Evolutionary conservation across 495 filamentous ascomycete genomes (phyloP), one percentile per base, ranked within the genome.

Genomic region (Penicillium manginii): DNA sequence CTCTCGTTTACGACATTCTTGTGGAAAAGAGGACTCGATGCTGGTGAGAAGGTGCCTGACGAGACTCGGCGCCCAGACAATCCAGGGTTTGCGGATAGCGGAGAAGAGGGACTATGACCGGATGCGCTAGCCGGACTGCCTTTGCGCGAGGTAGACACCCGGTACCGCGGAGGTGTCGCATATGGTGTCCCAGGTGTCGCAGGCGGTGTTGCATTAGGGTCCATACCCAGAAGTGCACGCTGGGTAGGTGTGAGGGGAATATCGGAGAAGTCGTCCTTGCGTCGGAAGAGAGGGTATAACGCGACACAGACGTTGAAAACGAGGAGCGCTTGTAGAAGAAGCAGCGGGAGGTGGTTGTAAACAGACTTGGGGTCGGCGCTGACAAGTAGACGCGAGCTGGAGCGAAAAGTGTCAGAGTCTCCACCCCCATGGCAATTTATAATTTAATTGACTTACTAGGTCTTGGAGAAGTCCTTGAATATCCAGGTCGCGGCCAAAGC

Each of bases 221-320:
- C 83, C 10, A 98, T 85, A 11, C 93, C 92, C 18, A 98, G 82
- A 17, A 96, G 84, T 52, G 84, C 80, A 40, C 94, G 89, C 72
- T 98, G 94, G 12, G 87, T 86, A 21, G 94, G 91, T 5, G 92
- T 97, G 52, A 98, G 82, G 59, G 94, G 86, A 49, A 98, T 96
- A 70, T 98, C 93, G 62, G 86, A 78, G 57, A 97, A 81, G 59
- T 93, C 84, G 71, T 96, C 92, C 55, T 80, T 83, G 7, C 75
- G 73, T 50, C 85, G 83, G 66, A 91, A 70, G 19, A 97, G 81
- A 12, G 91, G 94, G 21, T 82, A 78, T 35, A 88, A 63, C 15
- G 90, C 86, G 14, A 83, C 58, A 58, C 78, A 56, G 55, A 93
- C 85, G 71, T 93, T 94, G 71, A 78, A 73, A 40, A 86, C 22